phyloP scores from a whole-genome alignment of 2,329 filamentous ascomycete species.

The Plectosphaerella cucumerina region DNA sequence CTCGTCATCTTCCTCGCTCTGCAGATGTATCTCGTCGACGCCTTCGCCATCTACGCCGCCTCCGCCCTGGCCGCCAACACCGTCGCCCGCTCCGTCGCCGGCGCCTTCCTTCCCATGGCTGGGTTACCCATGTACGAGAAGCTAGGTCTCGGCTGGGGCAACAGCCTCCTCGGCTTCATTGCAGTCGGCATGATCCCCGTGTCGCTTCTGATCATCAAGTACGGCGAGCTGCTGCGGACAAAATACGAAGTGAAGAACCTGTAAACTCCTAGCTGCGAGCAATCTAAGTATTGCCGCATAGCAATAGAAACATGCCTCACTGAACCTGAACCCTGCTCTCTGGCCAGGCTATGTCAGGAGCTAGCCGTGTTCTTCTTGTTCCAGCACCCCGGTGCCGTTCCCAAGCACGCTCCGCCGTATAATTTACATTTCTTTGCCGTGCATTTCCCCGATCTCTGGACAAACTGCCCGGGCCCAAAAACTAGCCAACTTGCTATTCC shows the following conservation, averaged over 20 bases:
- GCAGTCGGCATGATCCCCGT: constrained; percentile 39
- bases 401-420: no score
- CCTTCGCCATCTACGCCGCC: constrained; percentile 20
- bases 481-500: no score
- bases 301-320: no score
- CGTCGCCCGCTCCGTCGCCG: constrained; percentile 53
- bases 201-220: constrained; percentile 38
- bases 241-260: constrained; percentile 1
- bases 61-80: constrained; percentile 23
- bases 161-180: constrained; percentile 42
- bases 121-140: constrained; percentile 42
- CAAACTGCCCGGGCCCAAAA: no score
- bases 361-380: no score
- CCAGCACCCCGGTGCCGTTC: no score
- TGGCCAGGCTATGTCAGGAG: no score
- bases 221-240: constrained; percentile 30
- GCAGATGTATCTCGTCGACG: constrained; percentile 21
- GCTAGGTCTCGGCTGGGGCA: constrained; percentile 47
- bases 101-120: constrained; percentile 59
- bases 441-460: no score
- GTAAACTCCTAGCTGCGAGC: neutral
- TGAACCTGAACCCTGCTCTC: no score
- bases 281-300: no score
- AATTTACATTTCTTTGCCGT: no score
- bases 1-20: constrained; percentile 4